A percentile compares a stretch with the other conserved stretches of the same genome.
Evolutionary conservation across 768 basidiomycete species (phyloP).

Genomic region (Xerocomellus amylosporus): DNA sequence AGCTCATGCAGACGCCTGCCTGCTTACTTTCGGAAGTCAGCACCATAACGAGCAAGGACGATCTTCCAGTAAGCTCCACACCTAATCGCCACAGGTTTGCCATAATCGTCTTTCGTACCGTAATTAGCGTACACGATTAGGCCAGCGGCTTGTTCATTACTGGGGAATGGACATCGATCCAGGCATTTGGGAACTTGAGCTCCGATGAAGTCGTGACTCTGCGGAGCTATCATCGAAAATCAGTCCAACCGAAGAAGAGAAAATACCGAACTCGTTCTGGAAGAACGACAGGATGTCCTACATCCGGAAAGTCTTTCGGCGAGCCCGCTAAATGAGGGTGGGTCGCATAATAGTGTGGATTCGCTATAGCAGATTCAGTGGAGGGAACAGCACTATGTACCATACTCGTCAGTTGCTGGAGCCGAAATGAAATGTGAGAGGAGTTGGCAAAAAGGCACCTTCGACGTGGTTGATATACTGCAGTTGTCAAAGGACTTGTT

Average conservation of each 20-base stretch:
- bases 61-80: conserved; percentile 71
- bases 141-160: conserved; percentile 72
- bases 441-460: conserved; percentile 36
- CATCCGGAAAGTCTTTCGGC: conserved; percentile 56
- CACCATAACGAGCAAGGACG: conserved; percentile 74
- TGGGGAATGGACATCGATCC: conserved; percentile 89
- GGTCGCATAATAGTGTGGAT: conserved; percentile 57
- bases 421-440: not conserved
- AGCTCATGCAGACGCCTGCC: conserved; percentile 1
- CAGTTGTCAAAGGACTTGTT: too few species aligned
- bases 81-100: conserved; percentile 60
- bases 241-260: conserved; percentile 40
- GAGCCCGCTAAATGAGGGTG: conserved; percentile 76
- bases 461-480: conserved; percentile 23
- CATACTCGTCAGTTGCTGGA: too few species aligned
- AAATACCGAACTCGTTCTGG: conserved; percentile 59
- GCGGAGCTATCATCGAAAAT: conserved; percentile 70
- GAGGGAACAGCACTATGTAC: conserved; percentile 56
- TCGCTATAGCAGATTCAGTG: conserved; percentile 52
- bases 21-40: conserved; percentile 72
- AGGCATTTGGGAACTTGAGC: conserved; percentile 55
- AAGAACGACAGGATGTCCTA: conserved; percentile 67
- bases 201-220: conserved; percentile 57
- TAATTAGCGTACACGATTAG: conserved; percentile 77
- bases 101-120: conserved; percentile 69